Percentiles rank a stretch among this genome's conserved stretches.
phyloP scores from a whole-genome alignment of 371 early-diverging fungal species.

The Mucor irregularis region DNA sequence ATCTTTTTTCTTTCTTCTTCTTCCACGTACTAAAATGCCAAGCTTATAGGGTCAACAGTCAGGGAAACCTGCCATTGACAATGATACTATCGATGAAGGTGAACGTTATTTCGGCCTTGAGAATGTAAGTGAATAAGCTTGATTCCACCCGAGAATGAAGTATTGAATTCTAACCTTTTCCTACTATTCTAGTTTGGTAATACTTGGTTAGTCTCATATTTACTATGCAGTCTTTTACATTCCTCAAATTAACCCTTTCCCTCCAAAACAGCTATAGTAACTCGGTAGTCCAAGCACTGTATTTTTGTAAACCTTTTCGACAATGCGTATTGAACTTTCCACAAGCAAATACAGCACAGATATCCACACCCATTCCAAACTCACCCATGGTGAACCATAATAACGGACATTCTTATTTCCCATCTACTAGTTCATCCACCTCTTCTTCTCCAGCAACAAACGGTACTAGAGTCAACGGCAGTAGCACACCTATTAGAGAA shows the following conservation, averaged over 20 bases:
- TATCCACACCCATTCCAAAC: constrained; percentile 3
- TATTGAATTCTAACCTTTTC: not conserved
- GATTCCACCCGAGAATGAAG: too few relatives aligned
- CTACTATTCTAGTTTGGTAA: constrained; percentile 76
- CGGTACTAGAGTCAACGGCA: constrained; percentile 11
- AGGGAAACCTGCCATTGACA: constrained; percentile 39
- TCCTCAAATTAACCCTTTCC: not conserved
- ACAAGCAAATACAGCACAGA: constrained; percentile 18
- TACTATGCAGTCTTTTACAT: too few relatives aligned
- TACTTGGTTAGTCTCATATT: constrained; percentile 67
- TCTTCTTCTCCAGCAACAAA: constrained; percentile 29
- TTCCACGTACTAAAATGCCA: not conserved
- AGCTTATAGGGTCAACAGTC: constrained; percentile 38
- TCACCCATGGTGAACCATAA: constrained; percentile 4
- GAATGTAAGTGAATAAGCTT: constrained; percentile 84
- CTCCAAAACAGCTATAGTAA: constrained; percentile 80
- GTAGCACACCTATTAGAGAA: constrained; percentile 6
- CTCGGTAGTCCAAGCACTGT: constrained; percentile 94
- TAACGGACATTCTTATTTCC: constrained; percentile 20
- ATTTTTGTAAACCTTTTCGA: constrained; percentile 94
- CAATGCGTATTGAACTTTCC: constrained; percentile 85
- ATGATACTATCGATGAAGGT: constrained; percentile 45
- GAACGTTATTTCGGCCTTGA: constrained; percentile 88
- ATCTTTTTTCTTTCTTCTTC: not conserved
- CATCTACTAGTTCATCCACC: constrained; percentile 33